Percentiles rank a stretch among this genome's conserved stretches.
Conservation (phyloP, 495 filamentous ascomycete species). For the Penicillium simplicissimum region DNA sequence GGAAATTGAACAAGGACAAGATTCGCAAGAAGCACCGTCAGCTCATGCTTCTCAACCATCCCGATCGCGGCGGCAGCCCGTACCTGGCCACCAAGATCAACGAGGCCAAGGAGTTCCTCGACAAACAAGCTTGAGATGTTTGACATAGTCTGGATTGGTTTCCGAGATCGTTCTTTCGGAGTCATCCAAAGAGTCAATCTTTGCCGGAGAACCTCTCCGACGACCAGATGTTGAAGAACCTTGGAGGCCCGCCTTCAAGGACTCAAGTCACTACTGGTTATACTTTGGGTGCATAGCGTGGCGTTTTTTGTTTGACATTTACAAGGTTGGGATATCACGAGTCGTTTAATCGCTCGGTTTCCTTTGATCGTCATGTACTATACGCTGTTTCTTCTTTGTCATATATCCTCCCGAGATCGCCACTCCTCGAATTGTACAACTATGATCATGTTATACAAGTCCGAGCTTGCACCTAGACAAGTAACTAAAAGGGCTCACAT, state of each 20-base stretch:
- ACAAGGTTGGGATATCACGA: conserved; percentile 19
- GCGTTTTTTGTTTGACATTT: conserved; percentile 47
- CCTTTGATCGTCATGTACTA: conserved; percentile 26
- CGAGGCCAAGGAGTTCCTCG: conserved; percentile 94
- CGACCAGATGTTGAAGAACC: not conserved
- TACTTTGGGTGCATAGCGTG: conserved; percentile 49
- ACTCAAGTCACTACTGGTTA: conserved; percentile 2
- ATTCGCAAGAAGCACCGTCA: conserved; percentile 94
- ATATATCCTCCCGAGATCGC: conserved; percentile 47
- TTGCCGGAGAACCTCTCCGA: not conserved
- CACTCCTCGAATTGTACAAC: conserved; percentile 36
- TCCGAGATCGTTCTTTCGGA: not conserved
- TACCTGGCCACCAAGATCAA: conserved; percentile 98
- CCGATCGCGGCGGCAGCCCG: conserved; percentile 93
- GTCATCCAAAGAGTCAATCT: not conserved
- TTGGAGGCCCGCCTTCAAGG: not conserved
- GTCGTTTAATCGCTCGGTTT: not conserved
- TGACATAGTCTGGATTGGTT: not conserved
- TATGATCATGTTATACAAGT: not conserved
- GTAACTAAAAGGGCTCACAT: not conserved
- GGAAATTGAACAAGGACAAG: conserved; percentile 82
- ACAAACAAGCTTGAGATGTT: conserved; percentile 59
- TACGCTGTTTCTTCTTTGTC: conserved; percentile 23
- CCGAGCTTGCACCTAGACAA: not conserved
- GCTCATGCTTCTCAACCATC: conserved; percentile 97